Evolutionary conservation across 2,329 filamentous ascomycete species (phyloP), one percentile per base, ranked within the genome.

Genomic region (Aspergillus candidus): DNA sequence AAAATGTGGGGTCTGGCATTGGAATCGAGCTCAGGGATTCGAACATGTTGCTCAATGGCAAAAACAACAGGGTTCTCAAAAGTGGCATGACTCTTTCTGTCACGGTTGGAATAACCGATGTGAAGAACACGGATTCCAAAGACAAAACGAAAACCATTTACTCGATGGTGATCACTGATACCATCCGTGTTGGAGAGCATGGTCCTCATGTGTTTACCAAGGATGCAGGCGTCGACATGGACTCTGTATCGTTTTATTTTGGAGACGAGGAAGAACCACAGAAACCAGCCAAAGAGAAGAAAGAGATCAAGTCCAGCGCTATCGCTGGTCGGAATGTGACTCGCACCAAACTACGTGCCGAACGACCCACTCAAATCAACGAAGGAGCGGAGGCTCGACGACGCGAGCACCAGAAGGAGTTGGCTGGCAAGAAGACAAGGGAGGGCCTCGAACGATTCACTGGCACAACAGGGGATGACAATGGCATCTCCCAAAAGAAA

Each of bases 221-320:
- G 47, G 90, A 96, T 62, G 90, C 91, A 0, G 83, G 90, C 2
- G 86, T 87, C 22, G 91, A 95, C 60, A 80, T 94, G 47, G 93
- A 97, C 59, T 89, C 89, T 4, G 91, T 91, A 32, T 95, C 91
- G 0, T 98, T 98, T 74, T 97, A 96, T 71, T 98, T 98, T 75
- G 94, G 95, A 62, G 91, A 97, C 55, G 89, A 95, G 49, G 88
- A 94, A 51, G 71, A 73, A 61, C 87, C 94, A 54, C 81, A 88
- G 51, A 83, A 88, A 65, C 86, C 87, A 29, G 79, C 86, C 8
- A 86, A 88, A n/a, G 94, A 93, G 60, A 75, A 77, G 55, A 94
- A 94, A 68, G 83, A 90, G 57, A 75, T 82, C 0, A 81, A 85
- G 35, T 84, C 93, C 7, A 89, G 88, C 45, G 89, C 90, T 22